Evolutionary conservation across 345 rosid genomes (phyloP).

Genomic region (Kernera saxatilis): DNA sequence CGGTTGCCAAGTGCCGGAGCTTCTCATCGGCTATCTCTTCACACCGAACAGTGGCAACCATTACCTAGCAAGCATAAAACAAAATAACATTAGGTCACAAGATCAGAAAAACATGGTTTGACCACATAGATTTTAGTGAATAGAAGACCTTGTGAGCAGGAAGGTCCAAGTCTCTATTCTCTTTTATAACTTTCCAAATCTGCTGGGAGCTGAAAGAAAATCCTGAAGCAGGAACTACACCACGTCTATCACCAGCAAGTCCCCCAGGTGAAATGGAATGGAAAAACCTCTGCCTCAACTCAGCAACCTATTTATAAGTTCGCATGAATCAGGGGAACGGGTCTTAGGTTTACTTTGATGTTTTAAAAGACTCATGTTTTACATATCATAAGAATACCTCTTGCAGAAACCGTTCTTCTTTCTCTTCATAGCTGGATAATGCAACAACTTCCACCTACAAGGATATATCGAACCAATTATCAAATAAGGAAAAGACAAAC

Average conservation of each 20-base stretch:
- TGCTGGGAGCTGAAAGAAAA: slow-evolving; percentile 78
- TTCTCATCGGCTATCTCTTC: slow-evolving; percentile 80
- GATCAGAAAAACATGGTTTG: neutral
- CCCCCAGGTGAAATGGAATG: slow-evolving; percentile 88
- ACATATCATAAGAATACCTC: slow-evolving; percentile 42
- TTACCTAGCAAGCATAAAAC: slow-evolving; percentile 45
- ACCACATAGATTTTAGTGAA: neutral
- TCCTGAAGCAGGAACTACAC: slow-evolving; percentile 87
- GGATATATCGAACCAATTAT: slow-evolving; percentile 4
- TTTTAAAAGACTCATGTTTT: neutral
- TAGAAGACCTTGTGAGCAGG: slow-evolving; percentile 81
- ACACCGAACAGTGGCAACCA: slow-evolving; percentile 95
- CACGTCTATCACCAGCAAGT: slow-evolving; percentile 85
- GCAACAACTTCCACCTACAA: slow-evolving; percentile 78
- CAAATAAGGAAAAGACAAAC: neutral
- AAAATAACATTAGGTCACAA: neutral
- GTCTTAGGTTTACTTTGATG: neutral
- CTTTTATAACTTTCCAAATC: slow-evolving; percentile 79
- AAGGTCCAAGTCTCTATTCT: slow-evolving; percentile 88
- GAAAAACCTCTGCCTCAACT: slow-evolving; percentile 64
- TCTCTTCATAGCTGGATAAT: slow-evolving; percentile 69
- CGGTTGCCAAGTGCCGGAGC: slow-evolving; percentile 39
- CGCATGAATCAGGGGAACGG: neutral
- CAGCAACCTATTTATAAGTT: slow-evolving; percentile 52
- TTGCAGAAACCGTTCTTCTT: slow-evolving; percentile 69